A percentile compares a stretch with the other conserved stretches of the same genome.
Conservation (phyloP, 768 basidiomycete genomes). For the Leccinellum albellum region DNA sequence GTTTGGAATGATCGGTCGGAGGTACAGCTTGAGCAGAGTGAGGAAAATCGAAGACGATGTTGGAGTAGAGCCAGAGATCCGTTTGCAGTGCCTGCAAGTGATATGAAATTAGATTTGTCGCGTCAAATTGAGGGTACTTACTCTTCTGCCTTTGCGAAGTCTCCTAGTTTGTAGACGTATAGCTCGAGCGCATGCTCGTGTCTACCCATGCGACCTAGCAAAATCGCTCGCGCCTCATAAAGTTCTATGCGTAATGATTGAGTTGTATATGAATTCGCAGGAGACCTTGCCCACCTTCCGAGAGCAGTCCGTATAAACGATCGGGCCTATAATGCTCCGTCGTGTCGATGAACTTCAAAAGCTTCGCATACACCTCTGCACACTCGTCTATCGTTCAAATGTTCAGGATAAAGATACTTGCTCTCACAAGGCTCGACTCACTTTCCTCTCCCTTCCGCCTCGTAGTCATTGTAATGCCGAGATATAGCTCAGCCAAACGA, state of each 20-base stretch:
- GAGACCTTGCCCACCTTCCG: slow-evolving; percentile 57
- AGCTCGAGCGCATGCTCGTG: slow-evolving; percentile 95
- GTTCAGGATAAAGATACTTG: neutral
- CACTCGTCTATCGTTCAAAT: slow-evolving; percentile 37
- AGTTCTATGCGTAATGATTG: slow-evolving; percentile 50
- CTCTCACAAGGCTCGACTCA: slow-evolving; percentile 28
- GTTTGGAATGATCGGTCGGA: slow-evolving; percentile 59
- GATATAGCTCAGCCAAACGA: slow-evolving; percentile 83
- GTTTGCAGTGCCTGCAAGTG: slow-evolving; percentile 80
- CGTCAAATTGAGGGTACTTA: slow-evolving; percentile 34
- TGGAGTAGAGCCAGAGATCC: slow-evolving; percentile 59
- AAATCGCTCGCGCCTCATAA: slow-evolving; percentile 86
- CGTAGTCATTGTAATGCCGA: slow-evolving; percentile 58
- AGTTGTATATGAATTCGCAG: neutral
- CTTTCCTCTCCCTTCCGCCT: slow-evolving; percentile 60
- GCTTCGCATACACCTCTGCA: slow-evolving; percentile 56
- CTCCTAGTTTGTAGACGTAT: slow-evolving; percentile 84
- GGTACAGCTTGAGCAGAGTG: slow-evolving; percentile 81
- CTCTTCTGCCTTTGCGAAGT: slow-evolving; percentile 88
- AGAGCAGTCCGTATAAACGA: slow-evolving; percentile 76
- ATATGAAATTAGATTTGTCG: neutral
- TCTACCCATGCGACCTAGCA: slow-evolving; percentile 83
- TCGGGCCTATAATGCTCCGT: slow-evolving; percentile 72
- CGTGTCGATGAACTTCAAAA: slow-evolving; percentile 72
- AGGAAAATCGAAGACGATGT: slow-evolving; percentile 70